These are phyloP conservation scores for Aureobasidium sp. DNA, from an alignment of 2,329 filamentous ascomycete genomes.

Conservation along the genomic window DNA sequence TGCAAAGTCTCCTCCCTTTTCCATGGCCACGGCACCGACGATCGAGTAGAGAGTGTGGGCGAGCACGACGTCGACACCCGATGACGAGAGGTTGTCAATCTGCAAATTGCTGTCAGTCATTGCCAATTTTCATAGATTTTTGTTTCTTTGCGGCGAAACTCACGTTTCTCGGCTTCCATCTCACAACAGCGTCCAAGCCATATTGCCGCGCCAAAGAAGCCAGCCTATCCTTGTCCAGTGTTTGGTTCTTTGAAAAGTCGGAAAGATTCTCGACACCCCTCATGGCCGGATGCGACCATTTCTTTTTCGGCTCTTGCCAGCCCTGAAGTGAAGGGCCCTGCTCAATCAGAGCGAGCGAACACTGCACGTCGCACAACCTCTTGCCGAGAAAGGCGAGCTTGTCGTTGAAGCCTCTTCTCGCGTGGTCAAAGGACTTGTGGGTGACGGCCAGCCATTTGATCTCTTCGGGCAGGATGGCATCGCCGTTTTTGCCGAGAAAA, in stretches of 20 bases:
- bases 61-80: constrained; percentile 68
- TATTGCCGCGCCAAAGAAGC: constrained; percentile 61
- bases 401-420: constrained; percentile 89
- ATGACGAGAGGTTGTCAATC: constrained; percentile 61
- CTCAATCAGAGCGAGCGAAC: constrained; percentile 53
- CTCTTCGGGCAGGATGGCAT: constrained; percentile 74
- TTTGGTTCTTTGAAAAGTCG: constrained; percentile 49
- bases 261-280: constrained; percentile 68
- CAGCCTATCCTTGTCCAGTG: constrained; percentile 60
- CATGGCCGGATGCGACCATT: constrained; percentile 55
- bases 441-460: constrained; percentile 95
- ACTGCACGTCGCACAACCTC: constrained; percentile 57
- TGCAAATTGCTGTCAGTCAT: constrained; percentile 25
- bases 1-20: constrained; percentile 74
- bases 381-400: constrained; percentile 75
- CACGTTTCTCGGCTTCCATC: constrained; percentile 86
- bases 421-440: constrained; percentile 97
- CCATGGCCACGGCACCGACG: constrained; percentile 80
- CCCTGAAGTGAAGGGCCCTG: constrained; percentile 31
- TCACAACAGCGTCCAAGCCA: constrained; percentile 65
- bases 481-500: constrained; percentile 67
- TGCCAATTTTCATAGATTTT: neutral
- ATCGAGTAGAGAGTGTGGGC: constrained; percentile 76
- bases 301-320: constrained; percentile 37
- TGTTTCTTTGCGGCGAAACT: constrained; percentile 26